Conservation (phyloP, 345 rosid genomes). For the Lumnitzera racemosa region DNA sequence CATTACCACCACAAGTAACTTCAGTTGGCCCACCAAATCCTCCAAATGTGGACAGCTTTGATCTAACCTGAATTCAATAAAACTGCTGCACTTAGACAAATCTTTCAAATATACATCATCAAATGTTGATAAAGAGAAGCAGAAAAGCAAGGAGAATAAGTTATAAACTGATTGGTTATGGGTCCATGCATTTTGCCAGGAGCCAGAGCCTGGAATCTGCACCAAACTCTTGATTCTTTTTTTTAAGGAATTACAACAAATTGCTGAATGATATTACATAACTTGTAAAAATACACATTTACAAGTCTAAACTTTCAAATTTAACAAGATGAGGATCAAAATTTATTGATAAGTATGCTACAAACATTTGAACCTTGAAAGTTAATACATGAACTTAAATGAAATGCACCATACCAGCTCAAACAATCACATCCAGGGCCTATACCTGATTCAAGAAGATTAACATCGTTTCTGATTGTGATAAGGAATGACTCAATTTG, state of each 20-base stretch:
- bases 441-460: constrained; percentile 81
- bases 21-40: constrained; percentile 93
- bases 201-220: too few species aligned
- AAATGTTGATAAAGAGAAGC: too few species aligned
- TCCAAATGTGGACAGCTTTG: constrained; percentile 84
- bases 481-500: constrained; percentile 87
- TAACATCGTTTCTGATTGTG: constrained; percentile 67
- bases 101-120: background rate
- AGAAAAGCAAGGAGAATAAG: too few species aligned
- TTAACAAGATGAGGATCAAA: background rate
- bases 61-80: constrained; percentile 52
- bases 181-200: too few species aligned
- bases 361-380: background rate
- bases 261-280: too few species aligned
- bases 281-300: too few species aligned
- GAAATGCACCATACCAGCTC: background rate
- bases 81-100: constrained; percentile 5
- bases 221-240: too few species aligned
- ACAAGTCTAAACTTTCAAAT: background rate
- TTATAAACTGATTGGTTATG: too few species aligned
- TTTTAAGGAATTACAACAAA: too few species aligned
- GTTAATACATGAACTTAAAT: background rate
- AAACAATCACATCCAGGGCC: background rate
- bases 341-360: background rate
- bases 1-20: constrained; percentile 99